Evolutionary conservation across 768 basidiomycete species (phyloP).

Genomic region (Dacryopinax primogenitus): DNA sequence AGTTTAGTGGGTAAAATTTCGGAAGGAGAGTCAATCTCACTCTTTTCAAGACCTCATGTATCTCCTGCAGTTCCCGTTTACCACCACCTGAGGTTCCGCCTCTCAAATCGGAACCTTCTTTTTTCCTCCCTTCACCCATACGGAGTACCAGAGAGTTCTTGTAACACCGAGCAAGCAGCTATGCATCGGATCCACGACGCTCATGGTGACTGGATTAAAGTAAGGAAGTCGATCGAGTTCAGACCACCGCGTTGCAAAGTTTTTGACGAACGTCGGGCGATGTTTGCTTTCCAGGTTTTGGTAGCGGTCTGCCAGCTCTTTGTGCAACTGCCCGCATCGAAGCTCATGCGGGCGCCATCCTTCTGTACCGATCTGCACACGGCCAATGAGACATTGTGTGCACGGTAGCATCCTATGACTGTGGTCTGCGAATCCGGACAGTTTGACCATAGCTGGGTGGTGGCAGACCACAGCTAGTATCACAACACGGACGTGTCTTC

Average conservation of each 20-base stretch:
- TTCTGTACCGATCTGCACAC: constrained; percentile 9
- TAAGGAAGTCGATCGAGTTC: constrained; percentile 30
- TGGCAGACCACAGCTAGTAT: constrained; percentile 24
- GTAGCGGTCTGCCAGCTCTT: neutral
- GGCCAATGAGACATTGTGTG: constrained; percentile 20
- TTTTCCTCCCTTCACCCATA: neutral
- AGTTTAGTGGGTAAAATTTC: neutral
- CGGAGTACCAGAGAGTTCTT: neutral
- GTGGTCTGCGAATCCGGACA: constrained; percentile 24
- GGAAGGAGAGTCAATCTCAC: neutral
- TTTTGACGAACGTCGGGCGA: constrained; percentile 10
- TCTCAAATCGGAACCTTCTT: neutral
- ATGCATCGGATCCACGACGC: constrained; percentile 26
- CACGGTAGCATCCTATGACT: constrained; percentile 21
- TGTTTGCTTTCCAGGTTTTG: neutral
- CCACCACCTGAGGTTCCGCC: neutral
- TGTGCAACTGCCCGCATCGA: neutral
- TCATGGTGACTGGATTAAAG: constrained; percentile 27
- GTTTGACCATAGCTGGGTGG: constrained; percentile 24
- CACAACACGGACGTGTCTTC: constrained; percentile 20
- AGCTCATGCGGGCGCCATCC: neutral
- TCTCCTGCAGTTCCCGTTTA: neutral
- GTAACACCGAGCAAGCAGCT: neutral
- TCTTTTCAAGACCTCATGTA: neutral
- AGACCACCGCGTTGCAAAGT: constrained; percentile 25